Base-by-base conservation (phyloP, 176 grass and related monocot genomes). In the Secale cereale region DNA sequence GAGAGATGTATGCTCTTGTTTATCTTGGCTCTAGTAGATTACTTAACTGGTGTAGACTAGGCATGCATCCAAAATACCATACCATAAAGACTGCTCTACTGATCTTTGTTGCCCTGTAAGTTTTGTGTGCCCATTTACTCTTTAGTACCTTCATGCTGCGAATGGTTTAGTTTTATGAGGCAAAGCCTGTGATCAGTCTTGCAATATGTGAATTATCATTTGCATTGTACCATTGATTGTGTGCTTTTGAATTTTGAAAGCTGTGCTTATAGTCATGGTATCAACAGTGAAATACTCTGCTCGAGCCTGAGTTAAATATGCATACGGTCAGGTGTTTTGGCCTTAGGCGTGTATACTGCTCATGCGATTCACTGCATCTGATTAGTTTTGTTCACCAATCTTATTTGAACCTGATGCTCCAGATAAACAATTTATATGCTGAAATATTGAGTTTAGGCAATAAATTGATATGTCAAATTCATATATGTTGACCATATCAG, bases 1-100 rank as follows among this genome's bases (percentile, higher is more conserved):
- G 83, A 80, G 62, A 87, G 64, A 80, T 1, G 84, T 86, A 59
- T 16, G 84, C 66, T 78, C 79, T 73, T 78, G 7, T n/a, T 87
- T 76, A 74, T 43, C 59, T 79, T 87, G 8, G 37, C 67, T 87
- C 29, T 0, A 25, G 2, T 86, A 22, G 79, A 35, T 26, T 65
- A 27, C 28, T 66, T 17, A 67, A n/a, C 43, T 79, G 35, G 12
- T 83, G 26, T 83, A 74, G 28, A 79, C 74, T 84, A 90, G 69
- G 6, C 20, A 28, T 80, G 25, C 54, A 50, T 48, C 33, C 29
- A 17, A 16, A 70, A 40, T 74, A 70, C 68, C 74, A 78, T 72
- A 65, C 32, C 74, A 83, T 26, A 66, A 65, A 16, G 11, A 45
- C 10, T 71, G 43, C 22, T 63, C 37, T 32, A 46, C 11, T 40